phyloP scores from a whole-genome alignment of 306 rosid genomes.

The Canavalia ensiformis region DNA sequence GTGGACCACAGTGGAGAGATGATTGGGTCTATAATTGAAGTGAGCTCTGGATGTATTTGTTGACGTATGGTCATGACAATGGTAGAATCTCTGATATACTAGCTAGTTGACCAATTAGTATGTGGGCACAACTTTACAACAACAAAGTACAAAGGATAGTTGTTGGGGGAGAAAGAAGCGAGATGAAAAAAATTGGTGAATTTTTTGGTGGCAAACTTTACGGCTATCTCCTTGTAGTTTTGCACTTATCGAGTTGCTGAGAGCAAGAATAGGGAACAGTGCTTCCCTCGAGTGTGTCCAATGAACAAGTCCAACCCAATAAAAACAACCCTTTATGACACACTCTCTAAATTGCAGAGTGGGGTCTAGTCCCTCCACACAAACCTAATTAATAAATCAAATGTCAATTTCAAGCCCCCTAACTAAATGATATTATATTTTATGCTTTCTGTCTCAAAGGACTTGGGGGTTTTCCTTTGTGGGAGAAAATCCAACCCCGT shows the following conservation, averaged over 20 bases:
- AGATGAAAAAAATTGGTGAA: conserved; percentile 39
- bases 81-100: conserved; percentile 50
- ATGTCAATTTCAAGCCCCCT: conserved; percentile 63
- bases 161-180: conserved; percentile 58
- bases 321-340: conserved; percentile 76
- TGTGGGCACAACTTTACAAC: conserved; percentile 70
- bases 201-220: conserved; percentile 46
- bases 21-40: conserved; percentile 49
- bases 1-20: conserved; percentile 42
- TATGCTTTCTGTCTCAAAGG: conserved; percentile 63
- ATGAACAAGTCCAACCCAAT: conserved; percentile 76
- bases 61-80: conserved; percentile 51
- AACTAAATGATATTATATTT: conserved; percentile 46
- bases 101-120: conserved; percentile 60
- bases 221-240: conserved; percentile 71
- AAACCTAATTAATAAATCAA: conserved; percentile 49
- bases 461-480: conserved; percentile 58
- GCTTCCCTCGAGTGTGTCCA: conserved; percentile 60
- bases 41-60: conserved; percentile 26
- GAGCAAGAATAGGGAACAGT: conserved; percentile 70
- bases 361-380: conserved; percentile 48
- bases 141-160: conserved; percentile 71
- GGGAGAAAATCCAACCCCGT: conserved; percentile 64
- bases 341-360: conserved; percentile 44
- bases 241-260: conserved; percentile 75